Evolutionary conservation across 306 rosid genomes (phyloP).

Genomic region (Cercis canadensis): DNA sequence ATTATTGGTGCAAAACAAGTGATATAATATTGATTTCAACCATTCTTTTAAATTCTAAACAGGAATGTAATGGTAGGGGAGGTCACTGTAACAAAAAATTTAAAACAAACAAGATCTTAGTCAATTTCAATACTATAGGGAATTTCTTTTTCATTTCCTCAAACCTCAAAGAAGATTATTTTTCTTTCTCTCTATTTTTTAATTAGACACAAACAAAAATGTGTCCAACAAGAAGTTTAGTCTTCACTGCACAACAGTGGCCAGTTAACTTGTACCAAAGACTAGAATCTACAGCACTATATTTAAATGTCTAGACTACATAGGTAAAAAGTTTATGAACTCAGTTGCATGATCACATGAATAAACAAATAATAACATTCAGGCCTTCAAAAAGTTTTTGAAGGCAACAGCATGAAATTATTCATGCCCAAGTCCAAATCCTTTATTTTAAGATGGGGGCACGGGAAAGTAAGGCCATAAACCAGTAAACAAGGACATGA

Average conservation of each 20-base stretch:
- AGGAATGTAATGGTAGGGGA: too few species aligned
- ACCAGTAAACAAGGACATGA: slow-evolving; percentile 12
- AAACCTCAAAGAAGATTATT: too few species aligned
- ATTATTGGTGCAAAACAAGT: too few species aligned
- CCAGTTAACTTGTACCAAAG: neutral
- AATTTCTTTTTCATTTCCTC: too few species aligned
- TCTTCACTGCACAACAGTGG: neutral
- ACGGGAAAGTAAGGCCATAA: neutral
- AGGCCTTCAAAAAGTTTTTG: neutral
- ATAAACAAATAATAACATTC: neutral
- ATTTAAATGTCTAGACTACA: neutral
- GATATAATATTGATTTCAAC: too few species aligned
- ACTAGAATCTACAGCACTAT: slow-evolving; percentile 13
- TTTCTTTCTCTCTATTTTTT: neutral
- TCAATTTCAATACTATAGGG: too few species aligned
- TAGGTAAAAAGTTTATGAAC: slow-evolving; percentile 17
- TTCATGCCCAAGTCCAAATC: slow-evolving; percentile 17
- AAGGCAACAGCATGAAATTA: slow-evolving; percentile 1
- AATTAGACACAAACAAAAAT: slow-evolving; percentile 3
- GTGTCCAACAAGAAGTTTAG: neutral
- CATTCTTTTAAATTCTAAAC: too few species aligned
- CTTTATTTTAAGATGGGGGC: slow-evolving; percentile 20
- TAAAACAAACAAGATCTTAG: too few species aligned
- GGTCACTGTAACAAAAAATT: too few species aligned
- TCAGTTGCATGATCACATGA: neutral